These are phyloP conservation scores for Euphrasia confusa DNA, from an alignment of 257 asterid species.

Conservation along the genomic window DNA sequence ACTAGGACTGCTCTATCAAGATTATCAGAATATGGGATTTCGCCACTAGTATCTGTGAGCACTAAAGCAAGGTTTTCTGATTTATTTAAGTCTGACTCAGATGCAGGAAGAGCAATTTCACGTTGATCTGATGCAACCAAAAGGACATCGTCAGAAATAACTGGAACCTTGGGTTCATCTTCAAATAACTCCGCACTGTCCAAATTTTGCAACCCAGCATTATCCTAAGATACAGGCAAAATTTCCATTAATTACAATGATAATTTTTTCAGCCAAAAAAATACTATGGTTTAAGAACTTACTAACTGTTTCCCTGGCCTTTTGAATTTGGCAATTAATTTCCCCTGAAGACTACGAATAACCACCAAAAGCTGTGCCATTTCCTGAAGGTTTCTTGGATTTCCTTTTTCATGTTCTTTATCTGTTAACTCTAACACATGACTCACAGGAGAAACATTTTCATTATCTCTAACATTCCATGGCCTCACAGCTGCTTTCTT, in stretches of 20 bases:
- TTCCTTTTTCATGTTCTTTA: conserved; percentile 36
- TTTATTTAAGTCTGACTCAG: conserved; percentile 38
- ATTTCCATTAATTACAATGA: conserved; percentile 14
- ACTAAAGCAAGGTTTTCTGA: conserved; percentile 59
- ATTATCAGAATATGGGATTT: conserved; percentile 34
- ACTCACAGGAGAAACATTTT: conserved; percentile 21
- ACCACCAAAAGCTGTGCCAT: conserved; percentile 73
- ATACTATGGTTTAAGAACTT: conserved; percentile 28
- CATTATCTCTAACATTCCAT: conserved; percentile 35
- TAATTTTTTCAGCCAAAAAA: conserved; percentile 21
- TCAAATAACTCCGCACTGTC: conserved; percentile 38
- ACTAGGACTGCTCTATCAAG: conserved; percentile 38
- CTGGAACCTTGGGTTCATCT: conserved; percentile 48
- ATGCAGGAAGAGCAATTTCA: conserved; percentile 35
- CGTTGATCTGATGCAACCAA: conserved; percentile 39
- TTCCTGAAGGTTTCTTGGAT: conserved; percentile 51
- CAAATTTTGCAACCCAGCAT: conserved; percentile 34
- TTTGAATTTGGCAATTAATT: conserved; percentile 51
- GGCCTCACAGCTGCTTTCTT: conserved; percentile 45
- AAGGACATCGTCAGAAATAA: conserved; percentile 41
- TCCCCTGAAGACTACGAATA: conserved; percentile 71
- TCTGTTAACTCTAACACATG: conserved; percentile 35
- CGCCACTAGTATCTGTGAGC: conserved; percentile 44
- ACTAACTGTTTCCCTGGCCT: conserved; percentile 69
- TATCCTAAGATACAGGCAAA: conserved; percentile 38